Base-by-base conservation (phyloP, 2,329 filamentous ascomycete genomes). In the Biscogniauxia mediterranea region DNA sequence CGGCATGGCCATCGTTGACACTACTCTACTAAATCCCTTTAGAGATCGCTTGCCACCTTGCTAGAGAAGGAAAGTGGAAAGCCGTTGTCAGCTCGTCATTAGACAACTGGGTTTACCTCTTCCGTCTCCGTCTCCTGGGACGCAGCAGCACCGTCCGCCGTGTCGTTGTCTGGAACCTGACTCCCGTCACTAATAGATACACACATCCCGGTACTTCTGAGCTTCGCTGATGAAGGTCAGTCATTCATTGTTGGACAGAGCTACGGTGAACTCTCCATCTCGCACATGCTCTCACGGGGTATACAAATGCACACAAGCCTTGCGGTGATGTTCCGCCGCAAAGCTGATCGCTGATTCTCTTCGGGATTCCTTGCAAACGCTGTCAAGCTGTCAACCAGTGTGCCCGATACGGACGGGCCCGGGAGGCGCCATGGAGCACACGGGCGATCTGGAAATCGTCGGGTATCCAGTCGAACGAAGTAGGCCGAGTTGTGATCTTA, bases 291-390 rank as follows among this genome's bases (percentile, higher is more conserved):
- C 88, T 99, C 95, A 77, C 93, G 93, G 88, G 95, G n/a, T 99
- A 85, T 99, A 99, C 95, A 95, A 99, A 86, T 98, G 95, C 88
- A 99, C 92, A 93, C 99, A 99, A 89, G 95, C 95, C 91, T 98
- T 99, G 84, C 95, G 93, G 84, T 95, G 89, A 90, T 99, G 99
- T 95, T 99, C 99, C 79, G 93, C 94, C 83, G 90, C 93, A 89
- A 99, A 99, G n/a, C 85, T 99, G 95, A 81, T 99, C 95, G 78
- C 95, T 95, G 73, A 99, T 85, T 88, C 95, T 94, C 92, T 99
- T 98, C 91, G 99, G 98, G 75, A 99, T 91, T 85, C 99, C 95
- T 87, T 99, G 95, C 83, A 99, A 98, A n/a, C 70, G 94, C 96
- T 73, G 95, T 99, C 68, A 93, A 97, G 90, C 99, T 99, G 77